Percentiles rank a stretch among this genome's conserved stretches.
phyloP scores from a whole-genome alignment of 2,329 filamentous ascomycete species.

The Pseudopithomyces chartarum region DNA sequence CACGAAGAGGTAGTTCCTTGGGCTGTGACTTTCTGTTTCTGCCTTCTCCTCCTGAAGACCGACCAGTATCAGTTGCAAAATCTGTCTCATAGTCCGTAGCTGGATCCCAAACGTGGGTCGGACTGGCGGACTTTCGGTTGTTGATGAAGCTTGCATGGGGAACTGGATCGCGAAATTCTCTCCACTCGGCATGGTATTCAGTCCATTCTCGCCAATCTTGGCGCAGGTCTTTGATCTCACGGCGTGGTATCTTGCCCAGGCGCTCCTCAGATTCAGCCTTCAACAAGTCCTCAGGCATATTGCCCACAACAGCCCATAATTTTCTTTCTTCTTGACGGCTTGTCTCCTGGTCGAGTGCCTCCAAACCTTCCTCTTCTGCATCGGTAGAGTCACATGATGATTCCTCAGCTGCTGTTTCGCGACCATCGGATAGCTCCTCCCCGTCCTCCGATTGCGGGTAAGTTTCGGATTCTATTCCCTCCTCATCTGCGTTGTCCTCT shows the following conservation, averaged over 20 bases:
- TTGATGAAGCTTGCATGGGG: conserved; percentile 20
- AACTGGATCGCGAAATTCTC: conserved; percentile 36
- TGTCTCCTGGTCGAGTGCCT: conserved; percentile 53
- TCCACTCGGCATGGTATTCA: conserved; percentile 57
- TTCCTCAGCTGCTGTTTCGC: neutral
- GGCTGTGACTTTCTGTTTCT: neutral
- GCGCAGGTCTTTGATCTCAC: conserved; percentile 42
- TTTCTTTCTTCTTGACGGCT: conserved; percentile 52
- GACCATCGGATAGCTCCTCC: neutral
- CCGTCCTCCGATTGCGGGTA: neutral
- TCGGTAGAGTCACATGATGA: neutral
- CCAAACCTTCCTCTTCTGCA: conserved; percentile 25
- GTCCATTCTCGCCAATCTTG: conserved; percentile 55
- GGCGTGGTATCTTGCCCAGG: conserved; percentile 9
- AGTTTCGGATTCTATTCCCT: conserved; percentile 2
- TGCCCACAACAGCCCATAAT: conserved; percentile 52
- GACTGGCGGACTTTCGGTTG: conserved; percentile 20
- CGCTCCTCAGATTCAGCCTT: conserved; percentile 31
- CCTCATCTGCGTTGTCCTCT: neutral
- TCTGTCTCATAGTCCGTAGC: conserved; percentile 1
- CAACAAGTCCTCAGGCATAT: conserved; percentile 28
- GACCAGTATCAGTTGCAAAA: conserved; percentile 1
- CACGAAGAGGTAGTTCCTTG: conserved; percentile 14
- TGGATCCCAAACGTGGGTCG: neutral
- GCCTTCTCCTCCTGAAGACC: conserved; percentile 1